Percentiles rank a stretch among this genome's conserved stretches.
Evolutionary conservation across 805 yeast species (phyloP).

Genomic region (Metschnikowia drakensbergensis): DNA sequence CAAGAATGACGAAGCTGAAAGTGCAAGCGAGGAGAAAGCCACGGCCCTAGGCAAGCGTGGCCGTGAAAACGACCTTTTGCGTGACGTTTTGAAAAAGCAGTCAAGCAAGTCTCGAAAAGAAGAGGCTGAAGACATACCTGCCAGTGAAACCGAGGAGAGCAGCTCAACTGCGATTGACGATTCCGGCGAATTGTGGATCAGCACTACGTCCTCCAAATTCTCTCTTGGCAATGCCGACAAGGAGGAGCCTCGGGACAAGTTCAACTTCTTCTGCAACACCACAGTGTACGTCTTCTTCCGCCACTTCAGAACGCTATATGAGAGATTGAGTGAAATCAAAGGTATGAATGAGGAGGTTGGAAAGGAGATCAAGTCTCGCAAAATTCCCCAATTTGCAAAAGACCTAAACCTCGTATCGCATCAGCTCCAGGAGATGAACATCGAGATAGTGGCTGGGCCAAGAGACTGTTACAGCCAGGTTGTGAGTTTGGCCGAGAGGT

Average conservation of each 20-base stretch:
- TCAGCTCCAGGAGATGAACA: constrained; percentile 77
- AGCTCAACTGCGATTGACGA: constrained; percentile 29
- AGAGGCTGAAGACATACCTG: constrained; percentile 31
- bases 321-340: constrained; percentile 76
- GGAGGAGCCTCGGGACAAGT: constrained; percentile 47
- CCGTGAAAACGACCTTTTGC: constrained; percentile 53
- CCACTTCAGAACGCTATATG: constrained; percentile 74
- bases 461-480: constrained; percentile 74
- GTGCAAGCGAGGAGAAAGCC: constrained; percentile 6
- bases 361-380: constrained; percentile 63
- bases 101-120: constrained; percentile 33
- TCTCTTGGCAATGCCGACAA: constrained; percentile 24
- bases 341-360: constrained; percentile 63
- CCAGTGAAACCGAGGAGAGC: constrained; percentile 32
- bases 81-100: constrained; percentile 58
- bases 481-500: constrained; percentile 65
- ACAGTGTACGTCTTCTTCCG: constrained; percentile 88
- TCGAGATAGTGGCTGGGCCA: constrained; percentile 54
- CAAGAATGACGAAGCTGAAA: constrained; percentile 16
- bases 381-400: constrained; percentile 71
- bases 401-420: constrained; percentile 79
- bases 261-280: constrained; percentile 82
- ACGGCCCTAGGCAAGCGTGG: constrained; percentile 35
- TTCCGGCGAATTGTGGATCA: constrained; percentile 43
- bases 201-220: constrained; percentile 29